A percentile compares a stretch with the other conserved stretches of the same genome.
Evolutionary conservation across 805 yeast genomes (phyloP).

Genomic region (Wickerhamiella azymoides): DNA sequence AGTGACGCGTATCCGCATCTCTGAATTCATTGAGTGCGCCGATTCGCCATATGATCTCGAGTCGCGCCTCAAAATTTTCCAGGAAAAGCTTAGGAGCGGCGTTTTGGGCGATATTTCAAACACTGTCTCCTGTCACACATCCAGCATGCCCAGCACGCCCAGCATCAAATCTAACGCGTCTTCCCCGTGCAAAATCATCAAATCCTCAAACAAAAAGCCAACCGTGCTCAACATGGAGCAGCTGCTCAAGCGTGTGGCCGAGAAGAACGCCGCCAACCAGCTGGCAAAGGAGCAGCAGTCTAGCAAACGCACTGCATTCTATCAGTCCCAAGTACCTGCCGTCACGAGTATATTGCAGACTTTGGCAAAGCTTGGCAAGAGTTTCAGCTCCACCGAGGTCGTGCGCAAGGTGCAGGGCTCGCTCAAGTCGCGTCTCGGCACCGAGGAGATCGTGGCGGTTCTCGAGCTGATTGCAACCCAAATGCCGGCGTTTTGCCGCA

Average conservation of each 20-base stretch:
- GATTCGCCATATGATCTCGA: not conserved
- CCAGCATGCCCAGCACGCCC: not conserved
- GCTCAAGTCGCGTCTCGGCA: not conserved
- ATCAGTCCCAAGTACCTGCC: not conserved
- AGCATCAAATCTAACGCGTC: not conserved
- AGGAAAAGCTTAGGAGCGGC: not conserved
- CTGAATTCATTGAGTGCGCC: not conserved
- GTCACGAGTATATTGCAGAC: not conserved
- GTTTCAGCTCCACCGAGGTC: constrained; percentile 1
- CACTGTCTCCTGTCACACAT: not conserved
- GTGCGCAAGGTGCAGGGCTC: constrained; percentile 1
- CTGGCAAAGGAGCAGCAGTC: not conserved
- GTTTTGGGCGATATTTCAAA: not conserved
- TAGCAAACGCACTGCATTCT: not conserved
- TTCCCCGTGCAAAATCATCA: not conserved
- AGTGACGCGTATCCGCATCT: not conserved
- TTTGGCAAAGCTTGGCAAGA: not conserved
- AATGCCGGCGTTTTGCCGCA: not conserved
- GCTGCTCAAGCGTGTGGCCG: not conserved
- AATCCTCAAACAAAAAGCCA: not conserved
- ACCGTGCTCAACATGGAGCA: not conserved
- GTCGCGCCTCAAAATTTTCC: not conserved
- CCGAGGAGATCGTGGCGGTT: constrained; percentile 1
- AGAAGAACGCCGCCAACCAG: not conserved
- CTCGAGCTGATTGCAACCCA: not conserved